Evolutionary conservation across 345 rosid species (phyloP), one percentile per base, ranked within the genome.

Genomic region (Hibiscus mutabilis): DNA sequence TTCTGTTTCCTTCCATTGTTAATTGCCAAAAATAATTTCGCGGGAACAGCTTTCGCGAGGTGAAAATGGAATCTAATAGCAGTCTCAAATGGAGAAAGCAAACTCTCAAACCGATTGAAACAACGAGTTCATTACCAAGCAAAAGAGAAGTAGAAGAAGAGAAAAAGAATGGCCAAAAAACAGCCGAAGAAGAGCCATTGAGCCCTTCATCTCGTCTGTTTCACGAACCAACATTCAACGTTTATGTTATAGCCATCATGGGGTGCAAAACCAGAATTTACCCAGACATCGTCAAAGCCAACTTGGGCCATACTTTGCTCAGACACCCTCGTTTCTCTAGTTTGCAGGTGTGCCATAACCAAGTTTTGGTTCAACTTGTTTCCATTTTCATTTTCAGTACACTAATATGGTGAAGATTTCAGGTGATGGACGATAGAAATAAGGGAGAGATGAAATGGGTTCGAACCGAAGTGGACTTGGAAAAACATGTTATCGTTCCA

Each of bases 241-340:
- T 85, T 6, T 56, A 56, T 56, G 60, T 56, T 22, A 56, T 56
- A 56, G 60, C 31, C 15, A 22, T 56, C 29, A 68, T 87, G 64
- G 91, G 93, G 1, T 44, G 81, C 76, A 83, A 84, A 59, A 85
- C 70, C 1, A 64, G 51, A 42, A 53, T 93, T 60, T 68, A 89
- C 66, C 76, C 88, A 2, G 71, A 33, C 31, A 79, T 75, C 31
- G 15, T 88, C 49, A 89, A 81, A 57, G 66, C 74, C n/a, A 93
- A 95, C n/a, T 69, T 91, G 44, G 35, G 68, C 61, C 77, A 86
- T 16, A 79, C 84, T 72, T 77, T 91, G 85, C 73, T 89, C 46
- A 84, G 70, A 44, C 97, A 91, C 73, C 97, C 98, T 77, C 98
- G 98, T 72, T 93, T 93, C 80, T 88, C 90, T 70, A 85, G 91